phyloP scores from a whole-genome alignment of 2,329 filamentous ascomycete genomes.

The Cladosporium sp. region DNA sequence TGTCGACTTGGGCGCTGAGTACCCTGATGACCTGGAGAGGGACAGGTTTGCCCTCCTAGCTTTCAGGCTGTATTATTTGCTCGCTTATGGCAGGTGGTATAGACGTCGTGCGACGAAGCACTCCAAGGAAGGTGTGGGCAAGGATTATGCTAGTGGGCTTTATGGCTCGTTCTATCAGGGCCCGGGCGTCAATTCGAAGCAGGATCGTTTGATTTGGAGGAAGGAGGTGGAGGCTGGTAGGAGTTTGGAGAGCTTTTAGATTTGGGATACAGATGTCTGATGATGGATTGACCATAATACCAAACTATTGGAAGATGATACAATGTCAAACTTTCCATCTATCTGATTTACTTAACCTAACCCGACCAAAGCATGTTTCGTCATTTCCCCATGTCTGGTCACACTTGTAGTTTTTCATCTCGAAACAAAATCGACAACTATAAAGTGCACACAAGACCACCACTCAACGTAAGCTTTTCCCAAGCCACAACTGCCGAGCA shows the following conservation, averaged over 20 bases:
- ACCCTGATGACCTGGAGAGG: conserved; percentile 58
- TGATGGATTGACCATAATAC: too few relatives aligned
- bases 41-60: conserved; percentile 58
- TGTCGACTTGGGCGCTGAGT: conserved; percentile 63
- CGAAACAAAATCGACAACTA: too few relatives aligned
- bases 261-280: too few relatives aligned
- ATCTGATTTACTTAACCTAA: too few relatives aligned
- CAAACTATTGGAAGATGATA: too few relatives aligned
- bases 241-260: conserved; percentile 19
- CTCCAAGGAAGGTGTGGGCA: conserved; percentile 45
- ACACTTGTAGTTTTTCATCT: too few relatives aligned
- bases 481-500: too few relatives aligned
- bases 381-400: too few relatives aligned
- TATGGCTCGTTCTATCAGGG: conserved; percentile 59
- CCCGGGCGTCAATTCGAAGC: conserved; percentile 49
- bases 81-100: conserved; percentile 61
- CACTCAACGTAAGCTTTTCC: too few relatives aligned
- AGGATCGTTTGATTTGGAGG: conserved; percentile 54
- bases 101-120: conserved; percentile 35
- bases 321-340: too few relatives aligned
- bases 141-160: conserved; percentile 53
- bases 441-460: too few relatives aligned
- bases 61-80: conserved; percentile 59
- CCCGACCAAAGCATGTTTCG: too few relatives aligned
- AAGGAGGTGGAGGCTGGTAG: conserved; percentile 39